Percentiles rank a stretch among this genome's conserved stretches.
Conservation (phyloP, 208 protist genomes). For the Wallacemonas sp. region DNA sequence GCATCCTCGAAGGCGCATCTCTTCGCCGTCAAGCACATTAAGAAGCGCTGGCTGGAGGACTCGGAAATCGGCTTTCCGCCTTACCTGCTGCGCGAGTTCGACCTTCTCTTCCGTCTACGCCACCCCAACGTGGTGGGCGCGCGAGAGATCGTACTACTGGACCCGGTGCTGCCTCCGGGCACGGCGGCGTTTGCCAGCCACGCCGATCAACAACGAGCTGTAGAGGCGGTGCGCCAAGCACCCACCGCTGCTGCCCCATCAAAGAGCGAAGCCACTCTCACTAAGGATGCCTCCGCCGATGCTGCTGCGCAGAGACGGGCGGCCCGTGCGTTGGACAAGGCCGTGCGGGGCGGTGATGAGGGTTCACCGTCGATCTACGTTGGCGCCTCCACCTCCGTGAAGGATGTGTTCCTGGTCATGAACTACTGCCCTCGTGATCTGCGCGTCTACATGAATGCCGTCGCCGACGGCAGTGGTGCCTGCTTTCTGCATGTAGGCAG, state of each 20-base stretch:
- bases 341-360: neutral
- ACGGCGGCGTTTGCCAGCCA: neutral
- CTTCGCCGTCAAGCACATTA: constrained; percentile 83
- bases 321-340: neutral
- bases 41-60: constrained; percentile 71
- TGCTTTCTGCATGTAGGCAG: constrained; percentile 63
- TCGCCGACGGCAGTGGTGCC: constrained; percentile 1
- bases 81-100: constrained; percentile 84
- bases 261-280: too few relatives aligned
- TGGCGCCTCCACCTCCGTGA: constrained; percentile 6
- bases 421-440: constrained; percentile 80
- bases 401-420: constrained; percentile 86
- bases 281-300: too few relatives aligned
- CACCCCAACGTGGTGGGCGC: constrained; percentile 81
- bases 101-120: constrained; percentile 66
- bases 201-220: neutral
- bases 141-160: constrained; percentile 46
- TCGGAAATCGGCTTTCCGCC: constrained; percentile 78
- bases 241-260: neutral
- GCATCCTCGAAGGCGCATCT: constrained; percentile 9
- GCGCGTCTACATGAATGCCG: constrained; percentile 51
- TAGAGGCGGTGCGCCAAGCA: neutral
- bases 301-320: neutral
- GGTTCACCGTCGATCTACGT: constrained; percentile 1
- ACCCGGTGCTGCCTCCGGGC: constrained; percentile 4